phyloP scores from a whole-genome alignment of 306 rosid genomes.

The Corylus heterophylla region DNA sequence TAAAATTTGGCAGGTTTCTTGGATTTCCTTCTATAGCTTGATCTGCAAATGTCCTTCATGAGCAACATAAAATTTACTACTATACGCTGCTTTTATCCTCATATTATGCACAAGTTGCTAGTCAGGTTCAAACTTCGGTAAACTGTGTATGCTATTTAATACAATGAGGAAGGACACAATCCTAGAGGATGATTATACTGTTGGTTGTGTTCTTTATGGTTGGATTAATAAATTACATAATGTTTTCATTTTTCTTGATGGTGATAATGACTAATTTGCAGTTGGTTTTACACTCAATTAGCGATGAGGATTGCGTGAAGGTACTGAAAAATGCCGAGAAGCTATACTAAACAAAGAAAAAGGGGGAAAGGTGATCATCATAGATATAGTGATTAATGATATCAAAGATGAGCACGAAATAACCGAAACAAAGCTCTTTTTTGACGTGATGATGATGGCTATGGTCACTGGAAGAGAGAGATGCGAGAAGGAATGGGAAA shows the following conservation, averaged over 20 bases:
- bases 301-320: conserved; percentile 43
- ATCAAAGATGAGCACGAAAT: conserved; percentile 26
- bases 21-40: not conserved
- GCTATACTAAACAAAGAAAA: conserved; percentile 41
- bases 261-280: conserved; percentile 17
- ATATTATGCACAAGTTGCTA: no score
- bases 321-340: conserved; percentile 53
- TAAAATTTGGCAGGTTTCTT: not conserved
- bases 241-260: not conserved
- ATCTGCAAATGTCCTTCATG: not conserved
- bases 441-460: conserved; percentile 51
- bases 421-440: conserved; percentile 36
- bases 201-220: not conserved
- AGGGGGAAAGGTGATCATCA: conserved; percentile 49
- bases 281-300: conserved; percentile 43
- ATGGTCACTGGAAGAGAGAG: conserved; percentile 45
- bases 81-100: not conserved
- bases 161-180: no score
- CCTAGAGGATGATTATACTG: not conserved
- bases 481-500: conserved; percentile 53
- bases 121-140: no score
- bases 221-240: not conserved
- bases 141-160: no score
- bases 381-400: conserved; percentile 50
- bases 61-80: not conserved